Evolutionary conservation across 2,329 filamentous ascomycete species (phyloP).

Genomic region (Diaporthe sp.): DNA sequence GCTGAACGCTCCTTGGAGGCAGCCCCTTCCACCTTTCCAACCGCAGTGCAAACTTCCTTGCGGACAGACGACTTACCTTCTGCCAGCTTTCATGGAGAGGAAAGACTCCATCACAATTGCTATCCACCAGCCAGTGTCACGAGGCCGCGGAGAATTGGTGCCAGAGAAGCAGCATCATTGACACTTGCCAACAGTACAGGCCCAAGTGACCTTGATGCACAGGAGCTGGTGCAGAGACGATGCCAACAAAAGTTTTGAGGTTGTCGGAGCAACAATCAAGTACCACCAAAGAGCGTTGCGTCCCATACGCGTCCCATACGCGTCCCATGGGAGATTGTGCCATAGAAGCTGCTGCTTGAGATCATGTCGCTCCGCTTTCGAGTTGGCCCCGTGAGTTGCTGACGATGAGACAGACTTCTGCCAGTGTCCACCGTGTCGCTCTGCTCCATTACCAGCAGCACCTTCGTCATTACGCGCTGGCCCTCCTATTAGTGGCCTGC

Average conservation of each 20-base stretch:
- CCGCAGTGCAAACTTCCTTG: not conserved
- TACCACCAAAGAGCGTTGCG: not conserved
- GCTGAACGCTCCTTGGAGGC: too few relatives aligned
- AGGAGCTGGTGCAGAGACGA: not conserved
- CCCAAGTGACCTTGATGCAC: not conserved
- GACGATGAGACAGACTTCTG: not conserved
- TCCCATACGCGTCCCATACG: not conserved
- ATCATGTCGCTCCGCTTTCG: not conserved
- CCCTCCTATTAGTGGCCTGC: not conserved
- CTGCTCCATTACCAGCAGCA: not conserved
- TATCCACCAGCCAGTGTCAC: not conserved
- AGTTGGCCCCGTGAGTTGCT: not conserved
- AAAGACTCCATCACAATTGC: not conserved
- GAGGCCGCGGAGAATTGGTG: too few relatives aligned
- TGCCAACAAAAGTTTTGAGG: not conserved
- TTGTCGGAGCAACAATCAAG: not conserved
- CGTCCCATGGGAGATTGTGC: not conserved
- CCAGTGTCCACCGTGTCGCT: not conserved
- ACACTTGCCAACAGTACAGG: not conserved
- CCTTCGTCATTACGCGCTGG: not conserved
- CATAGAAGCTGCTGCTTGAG: not conserved
- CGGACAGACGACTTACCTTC: not conserved
- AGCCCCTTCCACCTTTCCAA: not conserved
- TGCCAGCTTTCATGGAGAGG: not conserved
- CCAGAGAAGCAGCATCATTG: not conserved